phyloP scores from a whole-genome alignment of 805 yeast species.

The Lipomyces yamanashiensis region DNA sequence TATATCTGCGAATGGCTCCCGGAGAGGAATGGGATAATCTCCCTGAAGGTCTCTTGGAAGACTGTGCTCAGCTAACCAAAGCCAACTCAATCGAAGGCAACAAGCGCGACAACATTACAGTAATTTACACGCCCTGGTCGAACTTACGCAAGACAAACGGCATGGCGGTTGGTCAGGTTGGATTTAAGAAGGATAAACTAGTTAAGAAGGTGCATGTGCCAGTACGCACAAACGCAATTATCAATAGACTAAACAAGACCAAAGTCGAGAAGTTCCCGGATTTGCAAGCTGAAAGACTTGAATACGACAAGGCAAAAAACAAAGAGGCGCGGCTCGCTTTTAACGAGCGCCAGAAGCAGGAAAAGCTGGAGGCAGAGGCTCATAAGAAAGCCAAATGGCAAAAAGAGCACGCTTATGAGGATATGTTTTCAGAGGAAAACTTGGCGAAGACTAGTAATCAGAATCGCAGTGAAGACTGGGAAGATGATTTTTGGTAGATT shows the following conservation, averaged over 20 bases:
- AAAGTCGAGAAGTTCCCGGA: slow-evolving; percentile 60
- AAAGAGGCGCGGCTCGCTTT: slow-evolving; percentile 46
- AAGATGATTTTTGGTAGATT: slow-evolving; percentile 59
- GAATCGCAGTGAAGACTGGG: slow-evolving; percentile 55
- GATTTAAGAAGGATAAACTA: slow-evolving; percentile 61
- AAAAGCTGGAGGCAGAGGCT: slow-evolving; percentile 46
- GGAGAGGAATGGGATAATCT: slow-evolving; percentile 54
- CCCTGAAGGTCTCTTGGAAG: slow-evolving; percentile 57
- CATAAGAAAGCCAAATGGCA: slow-evolving; percentile 43
- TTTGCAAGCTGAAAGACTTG: slow-evolving; percentile 49
- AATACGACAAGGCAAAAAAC: slow-evolving; percentile 47
- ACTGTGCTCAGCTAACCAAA: slow-evolving; percentile 73
- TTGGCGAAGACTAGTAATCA: slow-evolving; percentile 53
- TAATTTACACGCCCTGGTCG: slow-evolving; percentile 74
- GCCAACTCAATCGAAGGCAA: slow-evolving; percentile 78
- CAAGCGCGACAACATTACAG: slow-evolving; percentile 66
- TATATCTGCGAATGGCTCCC: slow-evolving; percentile 63
- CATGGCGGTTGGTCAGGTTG: slow-evolving; percentile 81
- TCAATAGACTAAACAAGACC: slow-evolving; percentile 69
- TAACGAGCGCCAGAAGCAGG: slow-evolving; percentile 48
- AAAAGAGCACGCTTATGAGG: slow-evolving; percentile 54
- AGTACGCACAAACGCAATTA: slow-evolving; percentile 59
- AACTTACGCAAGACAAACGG: slow-evolving; percentile 68
- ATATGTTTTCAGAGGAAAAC: slow-evolving; percentile 54
- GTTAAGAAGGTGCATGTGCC: slow-evolving; percentile 60